Evolutionary conservation across 805 yeast genomes (phyloP), one percentile per base, ranked within the genome.

Genomic region (Sugiyamaella marilandica): DNA sequence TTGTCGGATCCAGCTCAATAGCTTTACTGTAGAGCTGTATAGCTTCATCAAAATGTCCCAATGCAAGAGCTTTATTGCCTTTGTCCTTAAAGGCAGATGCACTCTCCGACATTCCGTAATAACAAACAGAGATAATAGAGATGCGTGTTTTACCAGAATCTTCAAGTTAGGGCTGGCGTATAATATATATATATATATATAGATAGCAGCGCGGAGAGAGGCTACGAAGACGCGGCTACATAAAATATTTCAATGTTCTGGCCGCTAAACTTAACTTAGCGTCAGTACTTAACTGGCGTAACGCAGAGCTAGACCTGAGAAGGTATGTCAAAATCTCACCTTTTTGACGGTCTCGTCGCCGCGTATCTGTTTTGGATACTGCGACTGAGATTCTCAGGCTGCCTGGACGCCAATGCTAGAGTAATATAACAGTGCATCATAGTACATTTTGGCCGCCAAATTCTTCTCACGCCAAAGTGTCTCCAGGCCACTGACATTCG

Each of bases 1-100:
- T 80, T 3, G 71, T 59, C 10, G 76, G 67, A 60, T 83, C 83
- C 3, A 83, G 59, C 37, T 76, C 82, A 33, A 88, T 85, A 10
- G 96, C 97, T 57, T 76, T 64, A 1, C 89, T 78, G 67, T 91
- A 91, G 5, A 74, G 65, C 3, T 78, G 83, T 21, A 84, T 72
- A 7, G 96, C 96, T 31, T 77, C 75, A 10, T 75, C 76, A 62
- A 70, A 85, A 57, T 81, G 73, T 43, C 85, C 83, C 18, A 73
- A 74, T 60, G 83, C 81, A 47, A 91, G 75, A 51, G 74, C 78
- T 9, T 70, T 73, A 62, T 90, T 90, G 11, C 97, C 98, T 60
- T 76, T 70, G 57, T 79, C 77, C 66, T 90, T 91, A 41, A 51
- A 44, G 16, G 54, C 56, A 36, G 39, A 56, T 10, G 51, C 51